Percentiles rank a stretch among this genome's conserved stretches.
phyloP scores from a whole-genome alignment of 768 basidiomycete species.

The Boletus pseudo-olivaceus region DNA sequence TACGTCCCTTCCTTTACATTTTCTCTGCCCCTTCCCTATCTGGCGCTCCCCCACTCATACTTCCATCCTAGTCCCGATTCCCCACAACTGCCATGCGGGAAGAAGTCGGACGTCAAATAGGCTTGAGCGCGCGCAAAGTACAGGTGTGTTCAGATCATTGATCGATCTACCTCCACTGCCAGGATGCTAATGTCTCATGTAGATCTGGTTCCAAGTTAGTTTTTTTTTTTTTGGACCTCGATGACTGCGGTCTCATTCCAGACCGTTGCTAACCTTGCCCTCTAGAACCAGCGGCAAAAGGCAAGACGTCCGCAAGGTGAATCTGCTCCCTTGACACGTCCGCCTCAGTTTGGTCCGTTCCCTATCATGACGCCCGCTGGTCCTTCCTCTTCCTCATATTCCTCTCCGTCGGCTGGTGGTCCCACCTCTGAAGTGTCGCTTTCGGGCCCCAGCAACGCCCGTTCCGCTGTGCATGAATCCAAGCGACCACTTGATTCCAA shows the following conservation, averaged over 20 bases:
- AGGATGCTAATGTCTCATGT: slow-evolving; percentile 11
- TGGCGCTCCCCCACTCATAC: neutral
- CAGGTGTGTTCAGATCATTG: slow-evolving; percentile 53
- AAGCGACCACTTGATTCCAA: slow-evolving; percentile 34
- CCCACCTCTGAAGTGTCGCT: slow-evolving; percentile 11
- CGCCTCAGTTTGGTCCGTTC: slow-evolving; percentile 63
- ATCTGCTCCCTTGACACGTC: slow-evolving; percentile 47
- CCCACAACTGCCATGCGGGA: slow-evolving; percentile 85
- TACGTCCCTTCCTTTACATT: slow-evolving; percentile 29
- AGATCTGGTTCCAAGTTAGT: slow-evolving; percentile 88
- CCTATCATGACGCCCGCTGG: slow-evolving; percentile 41
- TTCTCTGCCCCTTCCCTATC: neutral
- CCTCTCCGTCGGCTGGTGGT: slow-evolving; percentile 6
- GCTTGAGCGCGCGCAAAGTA: slow-evolving; percentile 86
- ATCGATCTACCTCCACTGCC: neutral
- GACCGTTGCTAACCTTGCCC: slow-evolving; percentile 6
- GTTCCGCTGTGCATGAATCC: slow-evolving; percentile 7
- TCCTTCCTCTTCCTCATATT: slow-evolving; percentile 19
- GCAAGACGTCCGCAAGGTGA: slow-evolving; percentile 72
- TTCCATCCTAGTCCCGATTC: slow-evolving; percentile 66
- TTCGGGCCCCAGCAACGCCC: slow-evolving; percentile 12
- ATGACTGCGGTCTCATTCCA: neutral
- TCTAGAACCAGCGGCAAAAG: slow-evolving; percentile 84
- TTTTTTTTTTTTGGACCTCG: neutral
- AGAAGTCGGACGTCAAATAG: slow-evolving; percentile 82